phyloP scores from a whole-genome alignment of 371 early-diverging fungal species.

The Batkoa obscura region DNA sequence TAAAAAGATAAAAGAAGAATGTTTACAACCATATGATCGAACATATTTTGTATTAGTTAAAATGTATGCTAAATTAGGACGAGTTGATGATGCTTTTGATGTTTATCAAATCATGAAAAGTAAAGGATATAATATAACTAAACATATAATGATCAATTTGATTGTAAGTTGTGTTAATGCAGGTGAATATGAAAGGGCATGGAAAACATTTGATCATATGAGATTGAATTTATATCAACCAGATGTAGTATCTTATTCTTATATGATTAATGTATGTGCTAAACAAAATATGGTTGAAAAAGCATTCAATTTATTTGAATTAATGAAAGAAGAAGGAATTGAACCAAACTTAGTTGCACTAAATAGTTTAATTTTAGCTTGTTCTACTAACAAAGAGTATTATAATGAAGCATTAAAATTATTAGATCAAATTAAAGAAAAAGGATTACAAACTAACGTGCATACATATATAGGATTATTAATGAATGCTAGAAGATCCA shows the following conservation, averaged over 20 bases:
- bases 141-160: constrained; percentile 18
- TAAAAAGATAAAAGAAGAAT: constrained; percentile 20
- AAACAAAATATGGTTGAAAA: constrained; percentile 49
- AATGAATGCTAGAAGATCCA: background rate
- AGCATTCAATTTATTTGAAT: constrained; percentile 64
- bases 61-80: constrained; percentile 29
- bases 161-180: constrained; percentile 64
- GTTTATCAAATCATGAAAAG: constrained; percentile 52
- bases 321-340: constrained; percentile 45
- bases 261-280: constrained; percentile 86
- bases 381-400: constrained; percentile 30
- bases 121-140: constrained; percentile 19
- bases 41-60: constrained; percentile 49
- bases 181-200: constrained; percentile 50
- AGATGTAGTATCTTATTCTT: constrained; percentile 51
- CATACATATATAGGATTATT: background rate
- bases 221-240: constrained; percentile 54
- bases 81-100: constrained; percentile 49
- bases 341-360: constrained; percentile 65
- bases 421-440: background rate
- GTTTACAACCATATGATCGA: constrained; percentile 32
- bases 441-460: background rate
- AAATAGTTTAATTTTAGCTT: constrained; percentile 69
- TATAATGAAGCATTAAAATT: background rate
- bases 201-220: constrained; percentile 80